Percentiles rank a stretch among this genome's conserved stretches.
phyloP scores from a whole-genome alignment of 164 flowering plant genomes.

The Vitis riparia region DNA sequence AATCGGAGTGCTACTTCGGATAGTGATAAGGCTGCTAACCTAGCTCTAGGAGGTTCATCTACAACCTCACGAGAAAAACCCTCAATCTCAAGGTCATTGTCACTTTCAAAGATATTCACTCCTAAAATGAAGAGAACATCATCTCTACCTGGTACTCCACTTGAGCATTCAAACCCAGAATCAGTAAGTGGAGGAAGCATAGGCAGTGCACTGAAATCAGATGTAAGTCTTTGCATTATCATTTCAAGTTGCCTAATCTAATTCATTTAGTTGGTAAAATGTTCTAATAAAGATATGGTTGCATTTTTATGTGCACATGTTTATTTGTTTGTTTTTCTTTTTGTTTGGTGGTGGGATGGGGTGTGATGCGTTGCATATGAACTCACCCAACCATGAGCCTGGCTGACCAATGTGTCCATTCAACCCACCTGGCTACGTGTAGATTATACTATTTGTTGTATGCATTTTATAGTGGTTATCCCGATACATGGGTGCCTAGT shows the following conservation, averaged over 20 bases:
- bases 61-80: slow-evolving; percentile 34
- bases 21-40: slow-evolving; percentile 34
- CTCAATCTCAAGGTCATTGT: slow-evolving; percentile 51
- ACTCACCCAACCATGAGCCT: too few species aligned
- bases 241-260: background rate
- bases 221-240: slow-evolving; percentile 27
- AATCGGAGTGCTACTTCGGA: slow-evolving; percentile 33
- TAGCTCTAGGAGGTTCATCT: slow-evolving; percentile 24
- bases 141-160: slow-evolving; percentile 53
- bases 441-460: too few species aligned
- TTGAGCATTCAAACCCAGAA: slow-evolving; percentile 32
- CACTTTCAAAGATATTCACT: slow-evolving; percentile 57
- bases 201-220: slow-evolving; percentile 21
- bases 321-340: background rate
- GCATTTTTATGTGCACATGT: background rate
- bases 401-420: too few species aligned
- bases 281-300: background rate
- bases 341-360: background rate
- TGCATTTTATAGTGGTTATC: too few species aligned
- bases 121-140: slow-evolving; percentile 59
- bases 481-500: too few species aligned
- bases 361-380: too few species aligned
- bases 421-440: too few species aligned
- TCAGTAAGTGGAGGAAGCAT: slow-evolving; percentile 30
- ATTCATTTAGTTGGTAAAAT: background rate